Evolutionary conservation across 2,329 filamentous ascomycete species (phyloP), one percentile per base, ranked within the genome.

Genomic region (Cladobotryum protrusum): DNA sequence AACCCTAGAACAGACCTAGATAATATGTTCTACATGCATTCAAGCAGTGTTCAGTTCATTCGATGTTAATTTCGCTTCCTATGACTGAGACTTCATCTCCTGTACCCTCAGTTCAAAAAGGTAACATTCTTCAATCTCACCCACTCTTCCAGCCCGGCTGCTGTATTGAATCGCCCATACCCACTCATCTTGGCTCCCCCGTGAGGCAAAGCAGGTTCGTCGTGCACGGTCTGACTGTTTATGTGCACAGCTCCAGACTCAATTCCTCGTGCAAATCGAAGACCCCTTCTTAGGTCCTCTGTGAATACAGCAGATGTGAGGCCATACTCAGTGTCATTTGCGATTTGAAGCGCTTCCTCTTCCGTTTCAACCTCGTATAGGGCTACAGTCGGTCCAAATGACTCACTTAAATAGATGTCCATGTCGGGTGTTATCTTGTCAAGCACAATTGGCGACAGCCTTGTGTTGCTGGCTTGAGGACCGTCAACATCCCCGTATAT

Each of bases 321-420:
- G 3, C 88, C 88, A 61, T 90, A 93, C 45, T 89, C 85, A 1
- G 85, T 89, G 59, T 92, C 86, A 61, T 95, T 95, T 13, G 87
- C 87, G 18, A 92, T 71, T 19, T 73, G 70, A 18, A 93, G 66
- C 0, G 86, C 88, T 56, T 90, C 84, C 29, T 89, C 86, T 41
- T 88, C 84, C 1, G 68, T 73, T 13, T 81, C 74, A 24, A 91
- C 75, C 17, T 77, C 72, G 13, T 85, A 78, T 20, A 93, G 61
- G 14, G 81, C 82, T 1, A 90, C 85, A 0, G 79, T 81, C 1
- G 89, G 88, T 0, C 87, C 89, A 59, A 95, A 95, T 2, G 81
- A 85, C 67, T 93, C 89, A 1, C 77, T 83, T 57, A 78, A 70
- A 67, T 85, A 92, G n/a, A 93, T 68, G 50, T 88, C 83, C 87